phyloP scores from a whole-genome alignment of 805 yeast genomes.

The Myxozyma lipomycoides region DNA sequence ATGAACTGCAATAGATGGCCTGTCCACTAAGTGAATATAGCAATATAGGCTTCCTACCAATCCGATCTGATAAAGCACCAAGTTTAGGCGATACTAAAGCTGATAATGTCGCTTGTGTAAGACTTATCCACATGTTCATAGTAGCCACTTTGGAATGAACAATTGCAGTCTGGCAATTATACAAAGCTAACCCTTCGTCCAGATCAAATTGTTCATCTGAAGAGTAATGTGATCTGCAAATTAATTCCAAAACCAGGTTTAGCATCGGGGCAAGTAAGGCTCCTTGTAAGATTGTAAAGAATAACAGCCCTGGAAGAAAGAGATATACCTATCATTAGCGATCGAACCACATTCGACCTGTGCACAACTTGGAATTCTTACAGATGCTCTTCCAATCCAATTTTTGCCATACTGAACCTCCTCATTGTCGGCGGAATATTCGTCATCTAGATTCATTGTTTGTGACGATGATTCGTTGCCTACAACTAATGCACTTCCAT shows the following conservation, averaged over 20 bases:
- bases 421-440: background rate
- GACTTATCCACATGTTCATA: slow-evolving; percentile 8
- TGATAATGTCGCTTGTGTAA: slow-evolving; percentile 3
- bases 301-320: background rate
- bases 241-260: slow-evolving; percentile 11
- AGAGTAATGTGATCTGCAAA: slow-evolving; percentile 18
- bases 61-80: slow-evolving; percentile 22
- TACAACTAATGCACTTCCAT: too few species aligned
- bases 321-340: background rate
- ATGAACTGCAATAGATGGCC: background rate
- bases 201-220: background rate
- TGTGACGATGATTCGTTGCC: background rate
- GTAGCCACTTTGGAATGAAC: slow-evolving; percentile 18
- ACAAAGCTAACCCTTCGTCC: slow-evolving; percentile 10
- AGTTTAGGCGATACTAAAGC: slow-evolving; percentile 13
- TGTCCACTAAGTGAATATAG: slow-evolving; percentile 2
- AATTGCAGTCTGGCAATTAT: slow-evolving; percentile 21
- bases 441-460: background rate
- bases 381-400: background rate
- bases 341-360: background rate
- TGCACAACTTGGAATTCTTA: background rate
- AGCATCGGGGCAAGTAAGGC: slow-evolving; percentile 21
- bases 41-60: slow-evolving; percentile 17
- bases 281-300: background rate
- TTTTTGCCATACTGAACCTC: background rate